phyloP scores from a whole-genome alignment of 345 rosid species.

The Turnera subulata region DNA sequence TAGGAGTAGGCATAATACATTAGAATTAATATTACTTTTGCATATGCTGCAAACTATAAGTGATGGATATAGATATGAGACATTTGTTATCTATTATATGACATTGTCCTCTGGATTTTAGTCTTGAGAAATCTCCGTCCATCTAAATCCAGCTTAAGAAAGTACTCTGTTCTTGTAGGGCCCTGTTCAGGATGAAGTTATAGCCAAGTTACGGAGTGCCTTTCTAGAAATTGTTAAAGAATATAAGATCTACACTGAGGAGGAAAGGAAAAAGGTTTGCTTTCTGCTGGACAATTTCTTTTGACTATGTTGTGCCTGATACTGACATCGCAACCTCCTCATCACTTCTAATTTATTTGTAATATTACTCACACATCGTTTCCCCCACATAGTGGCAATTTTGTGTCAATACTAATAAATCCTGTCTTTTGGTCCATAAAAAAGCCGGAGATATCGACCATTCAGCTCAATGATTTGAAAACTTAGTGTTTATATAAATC shows the following conservation, averaged over 20 bases:
- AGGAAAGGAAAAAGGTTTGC: conserved; percentile 80
- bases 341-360: too few relatives aligned
- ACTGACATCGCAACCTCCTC: too few relatives aligned
- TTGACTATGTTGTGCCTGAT: too few relatives aligned
- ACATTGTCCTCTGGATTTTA: background rate
- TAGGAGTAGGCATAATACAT: background rate
- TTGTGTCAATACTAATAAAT: too few relatives aligned
- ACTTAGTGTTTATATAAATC: too few relatives aligned
- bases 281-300: conserved; percentile 6
- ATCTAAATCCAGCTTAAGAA: background rate
- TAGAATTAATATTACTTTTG: too few relatives aligned
- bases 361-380: too few relatives aligned
- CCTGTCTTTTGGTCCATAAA: too few relatives aligned
- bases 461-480: too few relatives aligned
- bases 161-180: conserved; percentile 42
- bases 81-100: background rate
- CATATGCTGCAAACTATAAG: too few relatives aligned
- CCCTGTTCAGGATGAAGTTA: conserved; percentile 88
- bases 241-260: conserved; percentile 74
- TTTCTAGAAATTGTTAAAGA: conserved; percentile 70
- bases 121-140: background rate
- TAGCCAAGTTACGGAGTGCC: conserved; percentile 68
- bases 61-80: conserved; percentile 4
- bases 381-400: too few relatives aligned
- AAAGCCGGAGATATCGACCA: too few relatives aligned